Base-by-base conservation (phyloP, 2,329 filamentous ascomycete species). In the Elsinoe fawcettii region DNA sequence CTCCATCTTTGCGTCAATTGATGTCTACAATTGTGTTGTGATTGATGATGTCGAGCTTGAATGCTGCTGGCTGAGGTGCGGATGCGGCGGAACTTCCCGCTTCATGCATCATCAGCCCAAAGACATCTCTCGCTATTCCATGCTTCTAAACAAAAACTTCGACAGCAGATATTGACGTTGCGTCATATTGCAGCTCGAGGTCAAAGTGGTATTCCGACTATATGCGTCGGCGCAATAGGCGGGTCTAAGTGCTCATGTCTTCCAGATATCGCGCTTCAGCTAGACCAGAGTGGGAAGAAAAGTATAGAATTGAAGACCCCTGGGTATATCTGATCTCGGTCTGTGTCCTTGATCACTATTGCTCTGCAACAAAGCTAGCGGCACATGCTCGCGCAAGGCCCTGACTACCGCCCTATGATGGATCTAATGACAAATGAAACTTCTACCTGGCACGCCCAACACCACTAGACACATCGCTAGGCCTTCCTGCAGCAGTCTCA, bases 1-100 rank as follows among this genome's bases (percentile, higher is more conserved):
- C 6, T 61, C 60, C 60, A 61, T 61, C 37, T 22, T 49, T 23
- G 53, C 32, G 30, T 37, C 49, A 53, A 53, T 37, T 16, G 49
- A 5, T 37, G 32, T 25, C 12, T 53, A 23, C 11, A 7, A 25
- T 5, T 36, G 20, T 36, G 18, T 37, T 30, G 27, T 32, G 14
- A 25, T 51, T 5, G 32, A 53, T 39, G 30, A 39, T 12, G 32
- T 36, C 30, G 25, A 53, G 49, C 49, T 23, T 53, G 49, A 53
- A 25, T 53, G 49, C 46, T 51, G 46, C 49, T 39, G 34, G 34
- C 49, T 53, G 49, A 53, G 25, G 32, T 53, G 49, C 49, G 20
- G 49, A 51, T 39, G 34, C 34, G 49, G 30, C 49, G 49, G 49
- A 22, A 53, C 20, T 53, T 53, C 16, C 49, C 46, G 46, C 41